Evolutionary conservation across 306 rosid genomes (phyloP), one percentile per base, ranked within the genome.

Genomic region (Dicorynia guianensis): DNA sequence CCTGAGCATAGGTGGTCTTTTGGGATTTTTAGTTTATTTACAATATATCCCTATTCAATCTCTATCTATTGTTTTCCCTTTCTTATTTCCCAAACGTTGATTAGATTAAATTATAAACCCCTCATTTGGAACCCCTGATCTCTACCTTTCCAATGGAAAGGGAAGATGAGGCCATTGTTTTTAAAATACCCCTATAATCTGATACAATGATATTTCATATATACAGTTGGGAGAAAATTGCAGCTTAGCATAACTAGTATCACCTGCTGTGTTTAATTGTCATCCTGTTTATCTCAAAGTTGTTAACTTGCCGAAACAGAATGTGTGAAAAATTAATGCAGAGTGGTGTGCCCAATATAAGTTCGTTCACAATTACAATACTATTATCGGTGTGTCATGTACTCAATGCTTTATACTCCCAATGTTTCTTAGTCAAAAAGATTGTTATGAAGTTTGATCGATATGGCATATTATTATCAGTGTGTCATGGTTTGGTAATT

Each of bases 151-250:
- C 33, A 75, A 25, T 25, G 30, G 30, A 25, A 2, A 25, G 30
- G 1, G 30, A 25, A 25, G 30, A 25, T 25, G 30, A 25, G 30
- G 30, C 30, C 30, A 25, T 25, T 25, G 30, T 25, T 25, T 25
- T 25, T 25, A 25, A 25, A 2, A 1, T 2, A 25, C n/a, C n/a
- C n/a, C n/a, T n/a, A n/a, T n/a, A n/a, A n/a, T n/a, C n/a, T n/a
- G n/a, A n/a, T n/a, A n/a, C n/a, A 25, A 61, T 53, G 77, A 17
- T 52, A 11, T 14, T 62, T 78, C 71, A 42, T 34, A 38, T 69
- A 60, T 62, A 7, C 61, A 8, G 55, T 43, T 52, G 60, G 72
- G 60, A 70, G 56, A 69, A 73, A 69, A 62, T 78, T 69, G 49
- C 50, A 30, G 59, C 34, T 17, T 52, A 52, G 33, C 30, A 25